These are phyloP conservation scores for Microdochium trichocladiopsis DNA, from an alignment of 2,329 filamentous ascomycete species.

Conservation along the genomic window DNA sequence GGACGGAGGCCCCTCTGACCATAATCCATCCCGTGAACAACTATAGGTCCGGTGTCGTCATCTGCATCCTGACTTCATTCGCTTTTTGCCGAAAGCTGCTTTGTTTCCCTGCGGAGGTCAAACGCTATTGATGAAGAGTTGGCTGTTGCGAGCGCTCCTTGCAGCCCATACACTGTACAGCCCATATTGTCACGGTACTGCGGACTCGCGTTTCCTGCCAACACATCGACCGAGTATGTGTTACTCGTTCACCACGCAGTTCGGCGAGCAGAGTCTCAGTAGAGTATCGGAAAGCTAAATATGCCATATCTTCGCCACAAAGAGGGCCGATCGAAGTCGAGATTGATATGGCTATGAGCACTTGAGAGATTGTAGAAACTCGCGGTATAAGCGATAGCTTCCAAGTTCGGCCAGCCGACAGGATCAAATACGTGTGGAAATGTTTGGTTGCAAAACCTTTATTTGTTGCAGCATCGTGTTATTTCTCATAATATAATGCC, in stretches of 20 bases:
- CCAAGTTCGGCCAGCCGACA: no score
- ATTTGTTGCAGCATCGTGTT: neutral
- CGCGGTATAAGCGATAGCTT: no score
- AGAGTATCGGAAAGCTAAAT: neutral
- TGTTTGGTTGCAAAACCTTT: no score
- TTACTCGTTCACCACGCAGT: neutral
- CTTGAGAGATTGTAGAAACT: neutral
- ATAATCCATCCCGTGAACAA: neutral
- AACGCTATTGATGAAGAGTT: neutral
- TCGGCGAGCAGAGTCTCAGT: no score
- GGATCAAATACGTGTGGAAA: no score
- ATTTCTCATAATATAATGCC: neutral
- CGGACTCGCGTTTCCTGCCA: neutral
- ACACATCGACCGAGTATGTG: neutral
- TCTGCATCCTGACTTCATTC: neutral
- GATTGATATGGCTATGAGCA: neutral
- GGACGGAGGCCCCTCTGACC: neutral
- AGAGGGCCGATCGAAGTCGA: neutral
- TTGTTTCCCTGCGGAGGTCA: neutral
- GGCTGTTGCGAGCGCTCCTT: neutral
- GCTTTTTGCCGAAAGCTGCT: neutral
- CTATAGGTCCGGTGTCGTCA: neutral
- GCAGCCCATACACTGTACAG: neutral
- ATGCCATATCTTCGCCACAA: neutral
- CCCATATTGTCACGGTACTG: neutral